Base-by-base conservation (phyloP, 345 rosid genomes). In the Aquilaria yunnanensis region DNA sequence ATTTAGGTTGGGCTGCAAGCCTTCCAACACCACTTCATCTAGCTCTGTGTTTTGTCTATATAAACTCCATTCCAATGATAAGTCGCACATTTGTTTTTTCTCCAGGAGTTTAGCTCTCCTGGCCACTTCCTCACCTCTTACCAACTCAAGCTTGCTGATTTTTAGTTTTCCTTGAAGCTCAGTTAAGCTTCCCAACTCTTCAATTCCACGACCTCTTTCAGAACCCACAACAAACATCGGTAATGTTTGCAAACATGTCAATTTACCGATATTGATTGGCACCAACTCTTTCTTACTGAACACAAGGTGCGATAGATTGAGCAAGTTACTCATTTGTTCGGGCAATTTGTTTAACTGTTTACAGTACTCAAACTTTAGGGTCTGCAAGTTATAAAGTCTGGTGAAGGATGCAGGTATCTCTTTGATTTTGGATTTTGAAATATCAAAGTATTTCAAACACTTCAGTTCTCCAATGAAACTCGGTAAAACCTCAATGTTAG, bases 361-460 rank as follows among this genome's bases (percentile, higher is more conserved):
- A 10, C 63, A 63, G 6, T 9, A 0, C 54, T 10, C 11, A 8
- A 62, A 59, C 45, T 51, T 63, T 12, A 70, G 30, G 1, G 73
- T 70, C 14, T 70, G 55, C 64, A 70, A 12, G 43, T 16, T 67
- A 48, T 57, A 70, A 9, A 74, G 64, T n/a, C 52, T 32, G 9
- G 47, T 57, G 30, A 61, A 31, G 30, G 57, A 70, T 12, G 14
- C 32, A 0, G 71, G 69, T 1, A 74, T 37, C 5, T 2, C 48
- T 13, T 9, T 2, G 10, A 62, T 58, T 0, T 0, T 0, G 31
- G 68, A 56, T 5, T 6, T 1, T 12, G 78, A 66, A 14, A 74
- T 41, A 30, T 69, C 61, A 51, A 74, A 43, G 49, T 56, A 74
- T 31, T 70, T 65, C 58, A 74, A 66, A 47, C 59, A 67, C 41